Base-by-base conservation (phyloP, 2,329 filamentous ascomycete genomes). In the Didymella sp. region DNA sequence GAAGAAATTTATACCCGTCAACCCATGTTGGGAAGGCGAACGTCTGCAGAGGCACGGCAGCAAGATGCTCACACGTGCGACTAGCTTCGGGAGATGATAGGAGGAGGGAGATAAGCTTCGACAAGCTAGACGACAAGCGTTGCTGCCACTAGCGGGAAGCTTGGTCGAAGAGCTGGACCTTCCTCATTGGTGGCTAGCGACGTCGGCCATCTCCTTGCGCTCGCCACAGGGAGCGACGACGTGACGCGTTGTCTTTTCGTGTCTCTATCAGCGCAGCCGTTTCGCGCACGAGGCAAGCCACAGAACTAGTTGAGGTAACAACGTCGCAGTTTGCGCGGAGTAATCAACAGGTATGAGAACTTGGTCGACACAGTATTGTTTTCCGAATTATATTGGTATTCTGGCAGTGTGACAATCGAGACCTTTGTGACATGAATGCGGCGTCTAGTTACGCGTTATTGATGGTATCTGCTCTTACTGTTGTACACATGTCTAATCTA, bases 91-190 rank as follows among this genome's bases (percentile, higher is more conserved):
- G 45, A 37, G 47, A 19, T 51, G 54, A 51, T 51, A 57, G 37
- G 47, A 56, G 17, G 19, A 44, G 53, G n/a, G n/a, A n/a, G 65
- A 67, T 66, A 68, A 68, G 65, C 65, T 63, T 67, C 58, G 12
- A 25, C 50, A 62, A 61, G 58, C 51, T 58, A 48, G 11, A 44
- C 51, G 55, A 58, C 58, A 60, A 63, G 60, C 48, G 42, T 46
- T 33, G 28, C 9, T 51, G 25, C 33, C 45, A 38, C 49, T 58
- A 58, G 44, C 15, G 56, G 31, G 53, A 67, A 59, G 65, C 65
- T 68, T 67, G 59, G 59, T 61, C 38, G 22, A 21, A 21, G 12
- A 19, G 21, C 2, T n/a, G 33, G 55, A 67, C 65, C 65, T 68
- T 61, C 65, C 63, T 54, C 41, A 65, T 64, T 27, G 41, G 59